Conservation (phyloP, 2,329 filamentous ascomycete genomes). For the Ceratocystis albifundus region DNA sequence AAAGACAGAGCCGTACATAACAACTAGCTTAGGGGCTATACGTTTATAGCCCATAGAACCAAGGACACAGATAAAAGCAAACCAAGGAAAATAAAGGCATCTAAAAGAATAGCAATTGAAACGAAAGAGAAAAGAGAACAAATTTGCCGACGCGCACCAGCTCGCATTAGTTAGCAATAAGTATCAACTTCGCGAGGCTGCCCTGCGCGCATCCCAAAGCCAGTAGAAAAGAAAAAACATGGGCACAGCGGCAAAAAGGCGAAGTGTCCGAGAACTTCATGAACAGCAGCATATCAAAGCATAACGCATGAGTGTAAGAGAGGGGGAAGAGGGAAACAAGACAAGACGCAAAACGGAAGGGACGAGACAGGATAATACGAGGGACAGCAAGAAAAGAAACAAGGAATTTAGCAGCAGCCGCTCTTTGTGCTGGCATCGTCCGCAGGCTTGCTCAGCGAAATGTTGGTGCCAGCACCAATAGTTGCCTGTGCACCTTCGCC, state of each 20-base stretch:
- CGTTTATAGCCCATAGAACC: not conserved
- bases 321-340: constrained; percentile 1
- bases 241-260: constrained; percentile 11
- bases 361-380: constrained; percentile 19
- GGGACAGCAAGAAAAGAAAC: too few relatives aligned
- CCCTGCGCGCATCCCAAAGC: constrained; percentile 14
- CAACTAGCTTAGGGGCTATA: not conserved
- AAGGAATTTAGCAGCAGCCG: constrained; percentile 57
- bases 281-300: constrained; percentile 20
- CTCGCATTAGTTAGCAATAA: constrained; percentile 14
- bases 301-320: constrained; percentile 18
- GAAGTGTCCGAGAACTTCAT: constrained; percentile 9
- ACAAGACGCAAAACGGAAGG: not conserved
- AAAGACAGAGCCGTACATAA: not conserved
- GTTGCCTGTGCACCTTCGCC: constrained; percentile 71
- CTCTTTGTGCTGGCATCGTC: constrained; percentile 65
- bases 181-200: constrained; percentile 11
- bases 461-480: constrained; percentile 67
- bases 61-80: not conserved
- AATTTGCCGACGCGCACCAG: constrained; percentile 15
- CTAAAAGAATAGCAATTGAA: constrained; percentile 17
- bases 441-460: constrained; percentile 76
- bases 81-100: constrained; percentile 16
- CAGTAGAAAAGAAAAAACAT: constrained; percentile 14
- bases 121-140: constrained; percentile 2